Percentiles rank a stretch among this genome's conserved stretches.
Conservation (phyloP, 176 grass and related monocot genomes). For the Pontederia crassipes region DNA sequence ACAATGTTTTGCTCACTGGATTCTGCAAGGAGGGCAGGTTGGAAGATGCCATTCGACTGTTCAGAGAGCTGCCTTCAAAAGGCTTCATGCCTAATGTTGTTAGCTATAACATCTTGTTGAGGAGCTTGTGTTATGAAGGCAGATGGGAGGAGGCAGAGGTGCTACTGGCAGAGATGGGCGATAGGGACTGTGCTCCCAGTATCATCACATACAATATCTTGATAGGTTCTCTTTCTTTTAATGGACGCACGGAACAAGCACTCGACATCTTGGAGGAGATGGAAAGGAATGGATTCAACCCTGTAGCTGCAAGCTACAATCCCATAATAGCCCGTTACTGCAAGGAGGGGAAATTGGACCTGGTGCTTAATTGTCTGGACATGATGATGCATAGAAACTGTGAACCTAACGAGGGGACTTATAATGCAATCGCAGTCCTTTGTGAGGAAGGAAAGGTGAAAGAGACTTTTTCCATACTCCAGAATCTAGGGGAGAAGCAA, state of each 20-base stretch:
- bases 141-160: conserved; percentile 21
- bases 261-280: conserved; percentile 28
- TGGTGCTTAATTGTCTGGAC: conserved; percentile 18
- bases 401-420: conserved; percentile 23
- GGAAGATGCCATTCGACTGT: conserved; percentile 13
- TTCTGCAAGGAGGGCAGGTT: conserved; percentile 28
- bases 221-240: conserved; percentile 16
- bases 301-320: conserved; percentile 22
- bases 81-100: conserved; percentile 22
- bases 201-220: conserved; percentile 19
- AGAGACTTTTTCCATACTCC: conserved; percentile 23
- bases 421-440: conserved; percentile 25
- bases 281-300: conserved; percentile 11
- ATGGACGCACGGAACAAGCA: conserved; percentile 21
- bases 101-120: conserved; percentile 24
- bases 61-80: conserved; percentile 9
- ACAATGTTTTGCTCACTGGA: conserved; percentile 26
- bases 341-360: conserved; percentile 18
- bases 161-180: conserved; percentile 18
- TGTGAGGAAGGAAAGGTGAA: conserved; percentile 23
- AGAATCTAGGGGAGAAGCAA: conserved; percentile 11
- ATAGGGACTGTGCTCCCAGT: conserved; percentile 5
- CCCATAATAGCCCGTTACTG: conserved; percentile 22
- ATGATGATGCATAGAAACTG: conserved; percentile 21
- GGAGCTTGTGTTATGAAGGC: conserved; percentile 18